Evolutionary conservation across 225 moss, liverwort and hornwort species (phyloP), one percentile per base, ranked within the genome.

Genomic region (Neckera pumila): DNA sequence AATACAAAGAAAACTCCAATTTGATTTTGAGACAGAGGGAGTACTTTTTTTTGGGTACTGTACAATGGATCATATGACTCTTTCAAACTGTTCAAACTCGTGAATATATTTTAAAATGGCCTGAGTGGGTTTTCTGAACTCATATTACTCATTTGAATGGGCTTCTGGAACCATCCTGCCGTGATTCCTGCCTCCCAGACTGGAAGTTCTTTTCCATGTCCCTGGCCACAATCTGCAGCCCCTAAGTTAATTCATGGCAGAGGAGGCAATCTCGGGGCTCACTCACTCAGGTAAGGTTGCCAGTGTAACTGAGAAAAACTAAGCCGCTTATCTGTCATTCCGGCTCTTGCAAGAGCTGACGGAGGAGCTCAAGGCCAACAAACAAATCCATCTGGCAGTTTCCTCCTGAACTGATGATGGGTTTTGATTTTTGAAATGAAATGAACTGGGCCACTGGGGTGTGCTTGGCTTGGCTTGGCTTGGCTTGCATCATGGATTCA

Each of bases 201-300:
- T 0, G 1, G 14, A 38, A 8, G 38, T 79, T 57, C 12, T 26
- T 57, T 27, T 27, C 57, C 57, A 57, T n/a, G 38, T 38, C 38
- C 57, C 18, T 0, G 3, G 14, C 53, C 34, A 5, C 7, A 76
- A 76, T 76, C 12, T 3, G 49, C 76, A 54, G 36, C 9, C 77
- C 76, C 54, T 76, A 8, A n/a, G n/a, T n/a, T n/a, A n/a, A 76
- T 36, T 8, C 33, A 36, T 53, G 76, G 14, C 36, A 14, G 22
- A 23, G 22, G 53, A 77, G 23, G 36, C 2, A 0, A 36, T 53
- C 76, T 22, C 12, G 0, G 14, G 5, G 1, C 42, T 14, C 4
- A 1, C 16, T 70, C n/a, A 0, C 27, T 57, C 38, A 38, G 26
- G 57, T 43, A 33, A 75, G 49, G 75, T 75, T 75, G 75, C n/a